Conservation (phyloP, 2,329 filamentous ascomycete genomes). For the Fusarium subtropicale region DNA sequence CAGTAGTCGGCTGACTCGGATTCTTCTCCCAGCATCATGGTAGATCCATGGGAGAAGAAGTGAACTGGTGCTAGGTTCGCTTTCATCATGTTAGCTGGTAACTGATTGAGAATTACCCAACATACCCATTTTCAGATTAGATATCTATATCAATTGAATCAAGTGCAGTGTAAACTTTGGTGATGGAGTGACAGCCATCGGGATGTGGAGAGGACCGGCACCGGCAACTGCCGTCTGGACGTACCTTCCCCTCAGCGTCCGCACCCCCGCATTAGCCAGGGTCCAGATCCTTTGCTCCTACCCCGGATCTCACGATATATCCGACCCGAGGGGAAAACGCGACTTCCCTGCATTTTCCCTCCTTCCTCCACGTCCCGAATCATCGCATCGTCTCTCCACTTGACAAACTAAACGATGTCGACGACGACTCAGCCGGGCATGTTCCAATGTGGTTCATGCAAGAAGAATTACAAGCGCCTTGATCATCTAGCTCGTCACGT, state of each 20-base stretch:
- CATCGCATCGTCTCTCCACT: constrained; percentile 13
- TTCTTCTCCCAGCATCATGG: constrained; percentile 45
- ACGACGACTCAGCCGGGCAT: constrained; percentile 34
- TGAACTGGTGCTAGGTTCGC: constrained; percentile 36
- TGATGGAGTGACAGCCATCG: not conserved
- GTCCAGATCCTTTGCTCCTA: not conserved
- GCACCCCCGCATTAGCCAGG: constrained; percentile 11
- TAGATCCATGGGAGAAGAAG: constrained; percentile 44
- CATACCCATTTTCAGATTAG: constrained; percentile 7
- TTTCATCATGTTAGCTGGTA: constrained; percentile 6
- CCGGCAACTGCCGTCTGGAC: not conserved
- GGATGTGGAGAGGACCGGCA: constrained; percentile 12
- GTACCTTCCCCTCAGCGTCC: not conserved
- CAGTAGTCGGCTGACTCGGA: constrained; percentile 37
- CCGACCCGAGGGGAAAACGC: constrained; percentile 22
- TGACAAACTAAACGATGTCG: constrained; percentile 6
- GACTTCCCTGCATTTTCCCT: constrained; percentile 12
- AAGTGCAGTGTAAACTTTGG: too few relatives aligned
- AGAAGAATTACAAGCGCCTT: constrained; percentile 46
- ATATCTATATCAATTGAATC: constrained; percentile 7
- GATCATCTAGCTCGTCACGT: constrained; percentile 52
- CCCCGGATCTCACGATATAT: constrained; percentile 10
- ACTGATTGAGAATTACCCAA: not conserved
- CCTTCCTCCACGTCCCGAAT: constrained; percentile 31
- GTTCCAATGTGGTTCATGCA: constrained; percentile 48